These are phyloP conservation scores for Yarrowia keelungensis DNA, from an alignment of 805 yeast genomes.

Conservation along the genomic window DNA sequence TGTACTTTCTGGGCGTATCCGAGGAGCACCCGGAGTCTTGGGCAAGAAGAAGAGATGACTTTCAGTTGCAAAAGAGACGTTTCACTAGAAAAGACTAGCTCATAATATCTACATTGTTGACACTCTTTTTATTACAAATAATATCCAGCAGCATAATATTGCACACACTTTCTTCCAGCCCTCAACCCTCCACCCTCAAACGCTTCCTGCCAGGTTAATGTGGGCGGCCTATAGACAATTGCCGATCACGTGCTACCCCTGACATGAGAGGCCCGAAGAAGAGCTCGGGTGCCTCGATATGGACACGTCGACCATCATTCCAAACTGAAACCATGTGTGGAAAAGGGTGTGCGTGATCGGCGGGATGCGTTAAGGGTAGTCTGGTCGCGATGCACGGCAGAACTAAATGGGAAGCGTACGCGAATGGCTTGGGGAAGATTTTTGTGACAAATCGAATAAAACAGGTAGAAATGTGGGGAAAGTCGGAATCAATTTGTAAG, in stretches of 20 bases:
- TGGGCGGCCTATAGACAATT: too few species aligned
- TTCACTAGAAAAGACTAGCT: neutral
- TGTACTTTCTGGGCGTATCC: neutral
- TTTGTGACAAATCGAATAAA: neutral
- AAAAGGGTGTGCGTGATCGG: constrained; percentile 30
- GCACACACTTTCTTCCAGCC: too few species aligned
- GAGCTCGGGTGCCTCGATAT: constrained; percentile 2
- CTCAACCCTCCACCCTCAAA: too few species aligned
- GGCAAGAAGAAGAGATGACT: neutral
- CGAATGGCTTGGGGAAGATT: neutral
- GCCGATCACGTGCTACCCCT: constrained; percentile 12
- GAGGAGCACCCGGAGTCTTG: neutral
- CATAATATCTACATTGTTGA: neutral
- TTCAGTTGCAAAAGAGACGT: neutral
- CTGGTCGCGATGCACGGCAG: constrained; percentile 11
- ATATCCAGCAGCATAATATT: neutral
- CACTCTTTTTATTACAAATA: neutral
- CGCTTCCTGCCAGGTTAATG: too few species aligned
- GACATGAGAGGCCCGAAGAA: constrained; percentile 7
- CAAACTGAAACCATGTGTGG: constrained; percentile 35
- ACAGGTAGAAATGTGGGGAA: neutral
- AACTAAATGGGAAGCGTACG: constrained; percentile 20
- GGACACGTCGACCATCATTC: constrained; percentile 35
- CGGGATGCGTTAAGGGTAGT: neutral
- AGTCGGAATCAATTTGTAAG: neutral